Evolutionary conservation across 176 grass and related monocot genomes (phyloP).

Genomic region (Juncus effusus): DNA sequence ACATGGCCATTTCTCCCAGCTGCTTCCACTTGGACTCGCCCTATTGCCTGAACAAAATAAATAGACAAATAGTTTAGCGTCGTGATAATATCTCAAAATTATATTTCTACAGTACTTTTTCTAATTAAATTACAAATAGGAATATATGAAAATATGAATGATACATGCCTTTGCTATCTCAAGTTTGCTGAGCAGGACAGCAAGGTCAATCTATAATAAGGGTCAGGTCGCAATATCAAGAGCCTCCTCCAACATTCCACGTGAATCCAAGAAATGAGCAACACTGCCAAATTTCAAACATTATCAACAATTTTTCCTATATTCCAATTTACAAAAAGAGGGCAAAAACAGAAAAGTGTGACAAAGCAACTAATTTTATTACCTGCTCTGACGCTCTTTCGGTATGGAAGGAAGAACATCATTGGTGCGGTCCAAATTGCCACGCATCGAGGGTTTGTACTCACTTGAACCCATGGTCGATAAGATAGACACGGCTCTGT

Average conservation of each 20-base stretch:
- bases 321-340: constrained; percentile 5
- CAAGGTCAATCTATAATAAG: constrained; percentile 24
- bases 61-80: background rate
- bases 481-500: constrained; percentile 69
- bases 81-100: no score
- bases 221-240: constrained; percentile 59
- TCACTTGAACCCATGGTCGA: constrained; percentile 67
- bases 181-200: constrained; percentile 84
- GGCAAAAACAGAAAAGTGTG: background rate
- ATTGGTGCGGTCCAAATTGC: constrained; percentile 58
- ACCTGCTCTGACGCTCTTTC: constrained; percentile 64
- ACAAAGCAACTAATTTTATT: no score
- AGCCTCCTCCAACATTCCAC: constrained; percentile 14
- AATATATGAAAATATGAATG: no score
- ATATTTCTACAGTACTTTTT: no score
- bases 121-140: no score
- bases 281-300: constrained; percentile 40
- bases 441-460: constrained; percentile 18
- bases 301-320: background rate
- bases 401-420: constrained; percentile 32
- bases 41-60: constrained; percentile 66
- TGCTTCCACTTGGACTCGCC: constrained; percentile 99
- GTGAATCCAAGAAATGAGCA: constrained; percentile 58
- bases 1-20: constrained; percentile 88
- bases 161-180: no score